Conservation (phyloP, 1,139 yeast species). For the Hemisphaericaspora subhashii region DNA sequence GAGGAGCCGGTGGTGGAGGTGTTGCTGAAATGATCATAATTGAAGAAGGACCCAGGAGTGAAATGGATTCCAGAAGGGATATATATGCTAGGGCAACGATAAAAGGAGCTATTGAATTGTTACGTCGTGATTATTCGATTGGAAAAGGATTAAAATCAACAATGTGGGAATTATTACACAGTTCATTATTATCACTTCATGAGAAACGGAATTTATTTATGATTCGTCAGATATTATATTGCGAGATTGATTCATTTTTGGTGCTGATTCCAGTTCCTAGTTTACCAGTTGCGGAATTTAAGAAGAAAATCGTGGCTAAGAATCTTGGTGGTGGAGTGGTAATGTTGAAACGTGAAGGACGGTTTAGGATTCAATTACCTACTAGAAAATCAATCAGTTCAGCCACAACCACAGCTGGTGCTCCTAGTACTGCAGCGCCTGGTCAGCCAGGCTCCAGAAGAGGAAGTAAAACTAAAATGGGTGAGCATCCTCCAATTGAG, state of each 20-base stretch:
- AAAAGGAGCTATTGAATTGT: conserved; percentile 62
- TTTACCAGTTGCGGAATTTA: conserved; percentile 47
- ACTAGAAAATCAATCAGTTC: conserved; percentile 18
- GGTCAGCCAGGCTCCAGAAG: conserved; percentile 10
- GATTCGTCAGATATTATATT: conserved; percentile 63
- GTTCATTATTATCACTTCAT: conserved; percentile 56
- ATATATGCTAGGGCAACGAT: conserved; percentile 47
- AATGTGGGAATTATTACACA: conserved; percentile 72
- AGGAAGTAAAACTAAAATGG: conserved; percentile 3
- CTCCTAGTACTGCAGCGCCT: no score
- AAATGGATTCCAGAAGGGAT: conserved; percentile 48
- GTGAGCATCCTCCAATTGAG: neutral
- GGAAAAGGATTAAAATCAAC: conserved; percentile 60
- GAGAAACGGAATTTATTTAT: conserved; percentile 67
- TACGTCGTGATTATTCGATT: conserved; percentile 64
- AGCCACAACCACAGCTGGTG: conserved; percentile 10
- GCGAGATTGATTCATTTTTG: conserved; percentile 58
- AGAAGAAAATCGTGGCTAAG: conserved; percentile 61
- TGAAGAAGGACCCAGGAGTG: conserved; percentile 46
- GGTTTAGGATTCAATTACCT: conserved; percentile 44
- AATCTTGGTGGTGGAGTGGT: conserved; percentile 48
- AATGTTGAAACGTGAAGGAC: conserved; percentile 42
- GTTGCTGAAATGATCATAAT: conserved; percentile 46
- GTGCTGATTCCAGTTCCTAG: conserved; percentile 67
- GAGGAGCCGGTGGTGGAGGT: conserved; percentile 4